Conservation (phyloP, 805 yeast genomes). For the Lipomyces anomalus region DNA sequence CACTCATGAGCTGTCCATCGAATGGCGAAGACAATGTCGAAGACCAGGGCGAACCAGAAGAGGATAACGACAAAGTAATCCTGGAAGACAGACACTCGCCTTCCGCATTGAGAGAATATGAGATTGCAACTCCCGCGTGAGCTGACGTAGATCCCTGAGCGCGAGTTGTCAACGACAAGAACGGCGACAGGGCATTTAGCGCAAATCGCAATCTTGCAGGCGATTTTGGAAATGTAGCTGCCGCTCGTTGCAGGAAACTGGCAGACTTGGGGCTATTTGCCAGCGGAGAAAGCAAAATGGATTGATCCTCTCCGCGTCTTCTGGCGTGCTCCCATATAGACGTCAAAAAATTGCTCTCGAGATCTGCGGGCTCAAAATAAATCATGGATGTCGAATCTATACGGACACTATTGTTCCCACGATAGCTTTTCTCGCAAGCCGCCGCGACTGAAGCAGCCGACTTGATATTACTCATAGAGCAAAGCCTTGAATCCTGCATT, state of each 20-base stretch:
- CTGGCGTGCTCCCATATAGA: slow-evolving; percentile 38
- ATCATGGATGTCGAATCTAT: slow-evolving; percentile 33
- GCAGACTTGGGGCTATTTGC: background rate
- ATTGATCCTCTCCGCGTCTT: slow-evolving; percentile 38
- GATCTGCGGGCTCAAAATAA: slow-evolving; percentile 26
- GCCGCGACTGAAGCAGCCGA: too few relatives aligned
- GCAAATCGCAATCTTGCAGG: slow-evolving; percentile 34
- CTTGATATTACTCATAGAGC: too few relatives aligned
- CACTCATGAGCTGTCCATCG: background rate
- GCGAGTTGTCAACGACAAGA: slow-evolving; percentile 35
- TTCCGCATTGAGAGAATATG: slow-evolving; percentile 2
- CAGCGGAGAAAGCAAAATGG: slow-evolving; percentile 29
- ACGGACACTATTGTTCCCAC: background rate
- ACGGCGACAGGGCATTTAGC: slow-evolving; percentile 35
- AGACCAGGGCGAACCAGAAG: slow-evolving; percentile 26
- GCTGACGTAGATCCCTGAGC: slow-evolving; percentile 21
- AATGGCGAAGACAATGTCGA: slow-evolving; percentile 32
- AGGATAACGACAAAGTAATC: background rate
- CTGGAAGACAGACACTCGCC: background rate
- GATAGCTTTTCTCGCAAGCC: too few relatives aligned
- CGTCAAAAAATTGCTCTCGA: slow-evolving; percentile 26
- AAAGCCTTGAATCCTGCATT: too few relatives aligned
- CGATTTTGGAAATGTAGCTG: slow-evolving; percentile 32
- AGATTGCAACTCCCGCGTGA: slow-evolving; percentile 25
- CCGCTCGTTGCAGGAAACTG: background rate